Evolutionary conservation across 495 filamentous ascomycete species (phyloP).

Genomic region (Viridothelium virens): DNA sequence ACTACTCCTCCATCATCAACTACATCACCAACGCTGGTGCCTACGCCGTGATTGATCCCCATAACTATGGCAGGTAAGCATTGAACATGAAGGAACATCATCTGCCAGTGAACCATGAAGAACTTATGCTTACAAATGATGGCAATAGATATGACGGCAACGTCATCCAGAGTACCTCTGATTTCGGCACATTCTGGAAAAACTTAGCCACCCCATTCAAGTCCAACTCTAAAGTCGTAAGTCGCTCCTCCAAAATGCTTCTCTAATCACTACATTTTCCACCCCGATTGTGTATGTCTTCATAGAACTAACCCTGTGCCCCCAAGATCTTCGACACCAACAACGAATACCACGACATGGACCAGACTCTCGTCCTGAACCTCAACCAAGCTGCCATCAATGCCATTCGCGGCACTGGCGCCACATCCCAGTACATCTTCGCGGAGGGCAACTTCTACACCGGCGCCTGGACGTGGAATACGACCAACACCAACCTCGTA

Average conservation of each 20-base stretch:
- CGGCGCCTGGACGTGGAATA: constrained; percentile 53
- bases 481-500: constrained; percentile 46
- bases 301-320: no score
- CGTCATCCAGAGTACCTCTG: constrained; percentile 54
- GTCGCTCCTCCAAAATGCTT: neutral
- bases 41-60: constrained; percentile 60
- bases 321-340: constrained; percentile 53
- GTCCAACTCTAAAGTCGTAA: constrained; percentile 47
- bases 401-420: constrained; percentile 59
- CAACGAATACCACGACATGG: constrained; percentile 71
- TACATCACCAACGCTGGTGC: constrained; percentile 56
- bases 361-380: constrained; percentile 56
- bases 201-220: constrained; percentile 55
- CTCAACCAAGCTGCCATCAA: constrained; percentile 71
- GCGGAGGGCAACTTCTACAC: constrained; percentile 63
- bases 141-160: constrained; percentile 50
- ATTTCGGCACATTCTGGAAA: constrained; percentile 57
- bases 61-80: constrained; percentile 54
- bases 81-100: no score
- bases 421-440: constrained; percentile 63
- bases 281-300: neutral
- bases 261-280: constrained; percentile 2
- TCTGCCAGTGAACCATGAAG: neutral
- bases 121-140: constrained; percentile 46
- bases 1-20: constrained; percentile 47